Evolutionary conservation across 78 protist species (phyloP), one percentile per base, ranked within the genome.

Genomic region (Polysphondylium violaceum): DNA sequence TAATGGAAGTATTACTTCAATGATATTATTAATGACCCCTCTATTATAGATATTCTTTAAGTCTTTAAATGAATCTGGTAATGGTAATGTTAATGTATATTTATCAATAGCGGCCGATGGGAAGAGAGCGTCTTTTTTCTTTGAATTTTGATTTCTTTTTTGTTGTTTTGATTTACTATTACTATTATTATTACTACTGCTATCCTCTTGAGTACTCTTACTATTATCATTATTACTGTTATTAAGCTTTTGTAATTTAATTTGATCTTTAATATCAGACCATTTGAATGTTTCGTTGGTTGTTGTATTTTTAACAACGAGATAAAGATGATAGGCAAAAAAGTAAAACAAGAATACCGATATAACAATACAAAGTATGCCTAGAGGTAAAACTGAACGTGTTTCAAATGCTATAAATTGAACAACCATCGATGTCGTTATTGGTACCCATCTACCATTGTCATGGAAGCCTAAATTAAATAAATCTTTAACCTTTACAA

Each of bases 211-310:
- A 36, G 2, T 16, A 38, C 7, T 40, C 8, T 64, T 64, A 19
- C 6, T 21, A 4, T 21, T 38, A 3, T 38, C 31, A 1, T 9
- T 67, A 40, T 19, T 25, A 11, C 25, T 67, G 36, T 4, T 67
- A 6, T 27, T 43, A 43, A 83, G 23, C 58, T 72, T 83, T 55
- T 69, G 44, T 3, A 69, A 12, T 59, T 27, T 33, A 31, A 75
- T 78, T 65, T 88, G 81, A 58, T 75, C 94, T 56, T 74, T 76
- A 38, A 74, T 69, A 50, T 91, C 85, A 16, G 29, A 14, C 81
- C 86, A 91, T 69, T 91, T 91, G 23, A 55, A 79, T 50, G 81
- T 61, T 69, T 79, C 89, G 31, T 79, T 79, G 12, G 89, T 91
- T 0, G 89, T 91, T 14, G 60, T 79, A 38, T 79, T 91, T 11